Base-by-base conservation (phyloP, 768 basidiomycete species). In the Podaxis mareebaensis region DNA sequence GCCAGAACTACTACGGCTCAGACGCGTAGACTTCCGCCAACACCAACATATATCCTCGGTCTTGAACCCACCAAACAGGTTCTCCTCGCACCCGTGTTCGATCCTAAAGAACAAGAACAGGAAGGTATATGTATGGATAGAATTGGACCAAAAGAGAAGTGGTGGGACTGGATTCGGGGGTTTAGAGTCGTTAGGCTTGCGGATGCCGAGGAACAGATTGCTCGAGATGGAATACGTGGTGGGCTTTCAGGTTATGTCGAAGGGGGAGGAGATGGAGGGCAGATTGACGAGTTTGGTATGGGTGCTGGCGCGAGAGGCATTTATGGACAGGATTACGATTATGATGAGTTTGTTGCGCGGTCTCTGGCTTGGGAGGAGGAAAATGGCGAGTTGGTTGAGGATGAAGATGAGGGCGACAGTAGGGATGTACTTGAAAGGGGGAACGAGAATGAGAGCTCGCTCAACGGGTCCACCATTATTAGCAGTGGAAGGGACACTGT, bases 21-120 rank as follows among this genome's bases (percentile, higher is more conserved):
- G 33, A 10, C 33, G 8, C 33, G 8, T 10, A 33, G 2, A 33
- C 33, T 10, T 33, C 33, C 33, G 33, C 33, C 58, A 15, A 33
- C 10, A 59, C 58, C 58, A 24, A 59, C 58, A 20, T 59, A 59
- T 33, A 49, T 59, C 28, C 58, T 59, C 22, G 58, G 58, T 3
- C 13, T 59, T 4, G 58, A 59, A 11, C 30, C 30, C 10, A 7
- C 44, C 11, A 59, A 59, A 17, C 58, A 59, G 30, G 26, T 59
- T n/a, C 46, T 59, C 17, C 58, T 59, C 30, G 58, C 49, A 6
- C 58, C 58, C n/a, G 8, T 36, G 28, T 51, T 59, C 22, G 58
- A 49, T 8, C 7, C 30, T 26, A 58, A 59, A 36, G n/a, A 49
- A n/a, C 30, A 17, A 7, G 12, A 33, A n/a, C 15, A 33, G 20